Evolutionary conservation across 306 rosid genomes (phyloP).

Genomic region (Malus sylvestris): DNA sequence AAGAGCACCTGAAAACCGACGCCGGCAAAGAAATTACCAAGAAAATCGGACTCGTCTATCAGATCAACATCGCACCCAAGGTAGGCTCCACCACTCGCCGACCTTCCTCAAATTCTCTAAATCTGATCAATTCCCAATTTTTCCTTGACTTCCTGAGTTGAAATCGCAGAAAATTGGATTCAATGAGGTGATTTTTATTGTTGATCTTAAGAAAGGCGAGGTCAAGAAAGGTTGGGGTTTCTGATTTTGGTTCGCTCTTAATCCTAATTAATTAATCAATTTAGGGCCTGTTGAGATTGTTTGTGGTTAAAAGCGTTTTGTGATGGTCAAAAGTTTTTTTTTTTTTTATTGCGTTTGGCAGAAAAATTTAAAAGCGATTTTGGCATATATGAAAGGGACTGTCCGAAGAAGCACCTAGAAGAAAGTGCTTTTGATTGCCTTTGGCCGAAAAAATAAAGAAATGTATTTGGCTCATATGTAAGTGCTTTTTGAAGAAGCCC

Average conservation of each 20-base stretch:
- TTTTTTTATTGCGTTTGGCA: no score
- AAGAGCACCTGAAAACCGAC: slow-evolving; percentile 60
- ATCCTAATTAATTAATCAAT: not conserved
- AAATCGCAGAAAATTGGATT: slow-evolving; percentile 67
- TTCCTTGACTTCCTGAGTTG: not conserved
- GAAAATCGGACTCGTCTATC: slow-evolving; percentile 71
- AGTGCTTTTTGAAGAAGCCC: no score
- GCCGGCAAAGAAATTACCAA: slow-evolving; percentile 51
- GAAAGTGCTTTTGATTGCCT: no score
- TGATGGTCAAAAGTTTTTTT: no score
- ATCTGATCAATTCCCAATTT: not conserved
- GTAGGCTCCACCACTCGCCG: slow-evolving; percentile 17
- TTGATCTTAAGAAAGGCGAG: slow-evolving; percentile 89
- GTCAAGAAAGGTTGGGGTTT: slow-evolving; percentile 62
- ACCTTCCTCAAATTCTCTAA: not conserved
- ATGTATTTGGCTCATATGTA: no score
- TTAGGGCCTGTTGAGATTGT: no score
- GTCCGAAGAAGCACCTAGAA: no score
- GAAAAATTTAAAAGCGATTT: no score
- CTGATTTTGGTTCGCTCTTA: not conserved
- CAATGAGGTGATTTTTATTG: slow-evolving; percentile 57
- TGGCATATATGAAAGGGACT: no score
- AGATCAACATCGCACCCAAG: slow-evolving; percentile 84
- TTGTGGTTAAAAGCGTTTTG: not conserved
- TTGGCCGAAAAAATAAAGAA: no score